Evolutionary conservation across 2,329 filamentous ascomycete species (phyloP), one percentile per base, ranked within the genome.

Genomic region (Volutella citrinella): DNA sequence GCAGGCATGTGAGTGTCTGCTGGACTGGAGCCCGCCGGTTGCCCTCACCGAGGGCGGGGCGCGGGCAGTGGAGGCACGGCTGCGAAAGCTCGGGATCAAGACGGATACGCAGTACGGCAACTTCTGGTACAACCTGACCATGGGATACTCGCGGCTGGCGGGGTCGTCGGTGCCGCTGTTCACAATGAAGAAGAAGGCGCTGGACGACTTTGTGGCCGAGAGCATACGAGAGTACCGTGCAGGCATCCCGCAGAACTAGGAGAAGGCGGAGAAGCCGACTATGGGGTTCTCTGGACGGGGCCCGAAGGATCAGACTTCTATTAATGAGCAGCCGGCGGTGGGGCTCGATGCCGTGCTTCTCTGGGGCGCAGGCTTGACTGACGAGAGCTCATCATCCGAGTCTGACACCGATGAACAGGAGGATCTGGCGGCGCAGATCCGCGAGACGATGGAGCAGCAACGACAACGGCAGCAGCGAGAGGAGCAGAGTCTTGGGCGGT

Each of bases 61-160:
- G 14, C 22, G 25, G 11, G 46, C 40, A 14, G 26, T 47, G 12
- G 34, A 37, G 22, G 32, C 38, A 10, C 46, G 53, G 26, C 30
- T 50, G 10, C n/a, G 27, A 10, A 29, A 35, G 20, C 46, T 39
- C 9, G 44, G 41, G 8, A 37, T 48, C 34, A 40, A 37, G 22
- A 36, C 35, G 10, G 39, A 34, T 15, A 32, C 4, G 8, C 48
- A 49, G 24, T 42, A 43, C 30, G 32, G 22, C 23, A 51, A 46
- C 28, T 50, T 54, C 28, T 52, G 49, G 49, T 49, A 51, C 37
- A 48, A 52, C 18, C 36, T 54, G 15, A 48, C 32, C 5, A 50
- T 48, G 40, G 41, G 36, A 24, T 36, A 48, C 19, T 51, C 51
- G 5, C 32, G 19, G 8, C 27, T 44, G 16, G 36, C 33, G 5